phyloP scores from a whole-genome alignment of 1,284 basidiomycete genomes.

The Puccinia novopanici region DNA sequence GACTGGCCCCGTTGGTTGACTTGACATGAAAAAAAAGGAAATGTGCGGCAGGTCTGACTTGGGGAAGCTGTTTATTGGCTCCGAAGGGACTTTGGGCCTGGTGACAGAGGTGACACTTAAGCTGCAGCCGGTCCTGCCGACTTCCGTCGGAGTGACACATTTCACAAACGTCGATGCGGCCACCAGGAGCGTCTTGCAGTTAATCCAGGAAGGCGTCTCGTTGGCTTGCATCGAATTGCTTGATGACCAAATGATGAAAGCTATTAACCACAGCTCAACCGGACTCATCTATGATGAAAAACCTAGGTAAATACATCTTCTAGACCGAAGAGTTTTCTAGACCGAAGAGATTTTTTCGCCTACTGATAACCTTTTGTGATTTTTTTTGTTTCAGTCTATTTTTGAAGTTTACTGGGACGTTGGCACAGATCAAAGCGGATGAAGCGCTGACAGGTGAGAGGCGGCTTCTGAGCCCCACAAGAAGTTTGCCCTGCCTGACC shows the following conservation, averaged over 20 bases:
- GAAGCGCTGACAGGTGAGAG: conserved; percentile 60
- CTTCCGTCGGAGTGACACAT: conserved; percentile 63
- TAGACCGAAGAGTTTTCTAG: conserved; percentile 62
- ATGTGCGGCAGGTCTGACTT: conserved; percentile 88
- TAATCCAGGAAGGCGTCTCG: conserved; percentile 62
- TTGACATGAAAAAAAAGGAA: no score
- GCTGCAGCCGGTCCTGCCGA: conserved; percentile 77
- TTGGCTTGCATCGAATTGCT: conserved; percentile 64
- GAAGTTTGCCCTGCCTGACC: background rate
- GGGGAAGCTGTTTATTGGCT: conserved; percentile 89
- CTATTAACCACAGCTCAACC: conserved; percentile 46
- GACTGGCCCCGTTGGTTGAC: no score
- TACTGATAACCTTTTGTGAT: background rate
- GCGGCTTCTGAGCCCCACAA: background rate
- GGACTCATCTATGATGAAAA: conserved; percentile 45
- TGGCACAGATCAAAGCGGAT: conserved; percentile 68
- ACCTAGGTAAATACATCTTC: conserved; percentile 9
- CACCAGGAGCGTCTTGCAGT: conserved; percentile 72
- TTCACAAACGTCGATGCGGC: conserved; percentile 64
- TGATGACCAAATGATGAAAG: conserved; percentile 40
- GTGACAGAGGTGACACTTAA: conserved; percentile 75
- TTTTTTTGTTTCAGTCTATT: no score
- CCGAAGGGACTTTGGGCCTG: conserved; percentile 90
- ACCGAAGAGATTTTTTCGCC: conserved; percentile 57
- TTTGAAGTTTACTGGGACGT: conserved; percentile 72